These are phyloP conservation scores for Jacaranda mimosifolia DNA, from an alignment of 257 asterid species.

Conservation along the genomic window DNA sequence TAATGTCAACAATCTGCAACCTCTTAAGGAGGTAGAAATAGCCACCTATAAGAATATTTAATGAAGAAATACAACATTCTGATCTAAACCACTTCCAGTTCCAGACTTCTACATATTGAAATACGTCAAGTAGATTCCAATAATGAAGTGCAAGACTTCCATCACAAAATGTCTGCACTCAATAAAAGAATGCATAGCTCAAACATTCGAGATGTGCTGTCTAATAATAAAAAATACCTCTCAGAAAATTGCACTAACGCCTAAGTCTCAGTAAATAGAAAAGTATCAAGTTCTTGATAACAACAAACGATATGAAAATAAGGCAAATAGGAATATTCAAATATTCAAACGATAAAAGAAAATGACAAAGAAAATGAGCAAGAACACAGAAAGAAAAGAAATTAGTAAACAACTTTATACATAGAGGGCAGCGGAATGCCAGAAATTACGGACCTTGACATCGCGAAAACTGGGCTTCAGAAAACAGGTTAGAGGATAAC, in stretches of 20 bases:
- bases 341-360: no score
- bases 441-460: constrained; percentile 50
- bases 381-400: constrained; percentile 1
- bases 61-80: constrained; percentile 23
- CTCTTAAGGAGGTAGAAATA: constrained; percentile 37
- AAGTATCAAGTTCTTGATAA: background rate
- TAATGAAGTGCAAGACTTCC: constrained; percentile 2
- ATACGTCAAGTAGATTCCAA: background rate
- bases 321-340: background rate
- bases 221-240: background rate
- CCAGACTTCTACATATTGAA: constrained; percentile 5
- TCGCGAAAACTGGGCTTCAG: constrained; percentile 42
- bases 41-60: constrained; percentile 25
- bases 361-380: background rate
- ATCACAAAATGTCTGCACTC: background rate
- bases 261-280: background rate
- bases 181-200: constrained; percentile 15
- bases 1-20: constrained; percentile 63
- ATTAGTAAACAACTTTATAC: background rate
- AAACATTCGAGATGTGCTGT: background rate
- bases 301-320: background rate
- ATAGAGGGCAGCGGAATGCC: background rate
- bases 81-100: constrained; percentile 12
- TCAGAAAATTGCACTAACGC: constrained; percentile 1
- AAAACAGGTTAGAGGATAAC: constrained; percentile 25